Base-by-base conservation (phyloP, 805 yeast genomes). In the Diddensiella transvaalensis region DNA sequence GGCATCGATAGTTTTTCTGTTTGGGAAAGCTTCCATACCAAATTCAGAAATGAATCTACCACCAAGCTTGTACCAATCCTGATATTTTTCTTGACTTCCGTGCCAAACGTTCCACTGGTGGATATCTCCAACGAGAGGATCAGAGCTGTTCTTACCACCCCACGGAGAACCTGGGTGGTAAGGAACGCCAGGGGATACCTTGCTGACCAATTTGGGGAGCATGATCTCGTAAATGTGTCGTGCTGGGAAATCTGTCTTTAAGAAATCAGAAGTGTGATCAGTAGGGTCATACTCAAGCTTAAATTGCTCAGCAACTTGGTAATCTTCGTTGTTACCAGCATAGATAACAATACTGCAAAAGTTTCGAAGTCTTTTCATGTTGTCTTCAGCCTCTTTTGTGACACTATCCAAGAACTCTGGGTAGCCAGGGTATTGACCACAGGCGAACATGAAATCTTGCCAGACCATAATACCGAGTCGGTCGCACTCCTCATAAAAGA, bases 51-150 rank as follows among this genome's bases (percentile, higher is more conserved):
- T 69, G 60, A 77, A 77, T 24, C 80, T 53, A 2, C 80, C 81
- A 3, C 68, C 72, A 2, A 76, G 58, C 42, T 65, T 62, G 37
- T 61, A 60, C 79, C 79, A 75, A 55, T 74, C 63, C 51, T 77
- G 82, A 53, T 76, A 76, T 50, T 66, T 69, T 46, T 71, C 73
- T 56, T 75, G 77, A 19, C 65, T 58, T 1, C 80, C 81, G 52
- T 77, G 82, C 80, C 80, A 77, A 5, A 77, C 77, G 52, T 75
- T 75, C 81, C 81, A 77, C 50, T 76, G 79, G 53, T 77, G 81
- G 3, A 73, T 62, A 55, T 77, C 81, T 1, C 81, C 81, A 17
- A 66, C 60, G 1, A 72, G 68, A 3, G 65, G 60, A 50, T 72
- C 76, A 4, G 60, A 49, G 8, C 74, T 57, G 3, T 50, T 48